Evolutionary conservation across 2,329 filamentous ascomycete species (phyloP).

Genomic region (Dactylonectria estremocensis): DNA sequence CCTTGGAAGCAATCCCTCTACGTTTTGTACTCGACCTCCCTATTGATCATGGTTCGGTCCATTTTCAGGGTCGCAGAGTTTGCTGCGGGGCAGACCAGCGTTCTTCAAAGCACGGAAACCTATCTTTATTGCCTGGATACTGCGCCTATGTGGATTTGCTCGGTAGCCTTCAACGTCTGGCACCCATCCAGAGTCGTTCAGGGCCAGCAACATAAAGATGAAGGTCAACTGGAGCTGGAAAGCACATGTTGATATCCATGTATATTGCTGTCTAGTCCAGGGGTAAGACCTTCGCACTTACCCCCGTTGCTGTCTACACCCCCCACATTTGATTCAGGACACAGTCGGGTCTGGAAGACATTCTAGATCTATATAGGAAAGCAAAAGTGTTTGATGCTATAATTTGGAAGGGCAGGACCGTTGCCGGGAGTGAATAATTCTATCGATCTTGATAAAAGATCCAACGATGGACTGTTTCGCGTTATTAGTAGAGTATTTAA

Average conservation of each 20-base stretch:
- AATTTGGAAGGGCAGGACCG: too few species aligned
- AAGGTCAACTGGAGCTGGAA: not conserved
- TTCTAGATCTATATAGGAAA: too few species aligned
- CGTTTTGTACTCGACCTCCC: not conserved
- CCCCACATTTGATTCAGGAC: too few species aligned
- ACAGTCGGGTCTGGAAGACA: too few species aligned
- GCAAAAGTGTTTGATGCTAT: too few species aligned
- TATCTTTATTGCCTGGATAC: conserved; percentile 8
- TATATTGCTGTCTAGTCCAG: too few species aligned
- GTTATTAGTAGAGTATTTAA: too few species aligned
- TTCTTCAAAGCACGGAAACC: not conserved
- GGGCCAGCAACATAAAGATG: not conserved
- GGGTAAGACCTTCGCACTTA: too few species aligned
- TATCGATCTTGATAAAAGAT: too few species aligned
- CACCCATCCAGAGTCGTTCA: not conserved
- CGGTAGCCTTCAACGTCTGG: not conserved
- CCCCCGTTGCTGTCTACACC: too few species aligned
- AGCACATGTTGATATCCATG: not conserved
- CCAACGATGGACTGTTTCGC: too few species aligned
- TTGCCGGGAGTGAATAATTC: too few species aligned
- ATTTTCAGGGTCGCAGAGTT: conserved; percentile 16
- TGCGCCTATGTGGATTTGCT: not conserved
- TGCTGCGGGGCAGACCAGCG: not conserved
- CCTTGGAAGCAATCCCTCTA: conserved; percentile 5
- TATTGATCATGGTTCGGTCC: conserved; percentile 12